A percentile compares a stretch with the other conserved stretches of the same genome.
Conservation (phyloP, 2,329 filamentous ascomycete genomes). For the Colletotrichum musicola region DNA sequence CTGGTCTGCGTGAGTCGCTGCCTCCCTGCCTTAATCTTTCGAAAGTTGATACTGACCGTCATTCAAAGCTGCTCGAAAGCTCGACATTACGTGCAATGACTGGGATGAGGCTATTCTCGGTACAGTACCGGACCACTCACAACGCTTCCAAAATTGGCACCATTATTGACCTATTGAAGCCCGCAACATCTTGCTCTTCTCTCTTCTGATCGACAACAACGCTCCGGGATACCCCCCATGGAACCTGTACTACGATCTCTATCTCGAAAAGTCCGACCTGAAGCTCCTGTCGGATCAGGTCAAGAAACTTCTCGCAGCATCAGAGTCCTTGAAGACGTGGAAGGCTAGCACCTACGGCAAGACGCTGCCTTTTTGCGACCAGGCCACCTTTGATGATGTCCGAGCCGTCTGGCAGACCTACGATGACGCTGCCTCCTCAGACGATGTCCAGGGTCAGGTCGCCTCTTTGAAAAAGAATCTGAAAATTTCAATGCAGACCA, state of each 20-base stretch:
- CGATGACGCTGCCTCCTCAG: slow-evolving; percentile 1
- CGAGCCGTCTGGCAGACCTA: slow-evolving; percentile 33
- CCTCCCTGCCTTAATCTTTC: slow-evolving; percentile 36
- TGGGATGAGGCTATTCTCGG: slow-evolving; percentile 62
- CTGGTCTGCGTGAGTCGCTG: slow-evolving; percentile 49
- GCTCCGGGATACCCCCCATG: slow-evolving; percentile 53
- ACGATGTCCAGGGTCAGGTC: slow-evolving; percentile 1
- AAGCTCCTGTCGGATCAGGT: slow-evolving; percentile 47
- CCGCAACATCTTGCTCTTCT: slow-evolving; percentile 66
- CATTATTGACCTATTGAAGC: slow-evolving; percentile 51
- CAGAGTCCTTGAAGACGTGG: slow-evolving; percentile 59
- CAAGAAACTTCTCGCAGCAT: slow-evolving; percentile 55
- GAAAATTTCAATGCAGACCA: slow-evolving; percentile 10
- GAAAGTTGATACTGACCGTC: slow-evolving; percentile 23
- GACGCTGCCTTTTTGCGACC: slow-evolving; percentile 62
- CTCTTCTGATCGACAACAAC: slow-evolving; percentile 59
- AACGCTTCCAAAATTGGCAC: neutral
- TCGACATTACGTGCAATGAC: slow-evolving; percentile 71
- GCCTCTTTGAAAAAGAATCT: slow-evolving; percentile 20
- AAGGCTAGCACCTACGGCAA: slow-evolving; percentile 57
- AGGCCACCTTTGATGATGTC: slow-evolving; percentile 53
- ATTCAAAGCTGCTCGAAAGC: slow-evolving; percentile 50
- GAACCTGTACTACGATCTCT: slow-evolving; percentile 69
- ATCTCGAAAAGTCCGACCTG: slow-evolving; percentile 54
- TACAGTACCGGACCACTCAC: slow-evolving; percentile 52